Base-by-base conservation (phyloP, 345 rosid genomes). In the Chamaenerion angustifolium region DNA sequence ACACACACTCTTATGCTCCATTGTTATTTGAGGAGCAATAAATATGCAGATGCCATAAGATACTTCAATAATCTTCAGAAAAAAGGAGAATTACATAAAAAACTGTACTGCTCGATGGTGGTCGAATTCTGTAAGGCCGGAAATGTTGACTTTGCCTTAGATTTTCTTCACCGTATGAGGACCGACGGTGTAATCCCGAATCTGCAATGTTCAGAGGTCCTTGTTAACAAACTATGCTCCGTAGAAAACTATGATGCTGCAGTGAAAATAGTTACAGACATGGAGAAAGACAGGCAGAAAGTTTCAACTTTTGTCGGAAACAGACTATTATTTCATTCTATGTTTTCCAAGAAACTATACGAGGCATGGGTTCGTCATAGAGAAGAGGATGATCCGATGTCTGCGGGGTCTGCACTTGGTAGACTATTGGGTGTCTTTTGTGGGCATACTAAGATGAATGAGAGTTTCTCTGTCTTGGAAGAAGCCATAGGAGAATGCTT, bases 291-390 rank as follows among this genome's bases (percentile, higher is more conserved):
- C 0, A 71, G 79, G 62, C 79, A 79, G 0, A 56, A 35, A 3
- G 12, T 87, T 43, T 68, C 98, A 8, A 53, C 98, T 16, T 84
- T 73, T 59, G 70, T 77, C 5, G 98, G 98, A 48, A 92, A 92
- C 53, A 66, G 51, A 9, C 83, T 92, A 58, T 59, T 87, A 64
- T 68, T 57, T 48, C 76, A 80, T 58, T 73, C 89, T 56, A 58
- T 69, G 58, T 73, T 47, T 54, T 64, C 57, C 61, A 64, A 42
- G 19, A 62, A 67, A 46, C 73, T 92, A 44, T 77, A 66, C 63
- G 70, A 68, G 55, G 77, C 85, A 43, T 87, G 94, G 95, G 53
- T 65, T 59, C 67, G 52, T 44, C 67, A 52, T 49, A 65, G 71
- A 63, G 64, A 65, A 50, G 62, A 56, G 56, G 61, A 55, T 15